phyloP scores from a whole-genome alignment of 495 filamentous ascomycete species.

The Cudoniella acicularis region DNA sequence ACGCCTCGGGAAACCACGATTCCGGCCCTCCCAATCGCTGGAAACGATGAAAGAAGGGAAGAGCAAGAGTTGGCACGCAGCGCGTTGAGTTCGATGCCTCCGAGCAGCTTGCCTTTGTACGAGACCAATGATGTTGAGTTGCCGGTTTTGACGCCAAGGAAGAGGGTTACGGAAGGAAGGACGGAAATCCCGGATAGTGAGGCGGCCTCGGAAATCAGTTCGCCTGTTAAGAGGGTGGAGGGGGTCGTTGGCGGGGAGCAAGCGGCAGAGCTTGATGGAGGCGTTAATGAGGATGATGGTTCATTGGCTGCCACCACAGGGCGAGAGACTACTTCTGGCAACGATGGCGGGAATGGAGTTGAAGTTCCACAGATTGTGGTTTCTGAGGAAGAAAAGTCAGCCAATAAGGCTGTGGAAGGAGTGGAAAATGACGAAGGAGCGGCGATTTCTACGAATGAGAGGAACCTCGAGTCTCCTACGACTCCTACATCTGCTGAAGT shows the following conservation, averaged over 20 bases:
- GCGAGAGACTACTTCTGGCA: not conserved
- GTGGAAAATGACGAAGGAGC: not conserved
- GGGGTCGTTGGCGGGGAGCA: not conserved
- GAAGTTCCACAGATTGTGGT: not conserved
- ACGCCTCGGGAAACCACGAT: not conserved
- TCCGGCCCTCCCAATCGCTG: not conserved
- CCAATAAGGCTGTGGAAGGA: not conserved
- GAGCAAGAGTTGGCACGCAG: not conserved
- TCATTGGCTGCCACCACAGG: not conserved
- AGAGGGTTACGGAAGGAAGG: not conserved
- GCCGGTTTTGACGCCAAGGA: not conserved
- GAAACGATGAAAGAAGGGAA: not conserved
- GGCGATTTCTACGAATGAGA: not conserved
- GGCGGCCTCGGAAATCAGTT: not conserved
- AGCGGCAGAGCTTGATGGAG: not conserved
- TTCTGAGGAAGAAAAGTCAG: not conserved
- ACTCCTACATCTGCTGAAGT: not conserved
- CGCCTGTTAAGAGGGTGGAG: not conserved
- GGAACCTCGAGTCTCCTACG: not conserved
- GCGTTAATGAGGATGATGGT: too few species aligned
- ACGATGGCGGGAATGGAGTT: not conserved
- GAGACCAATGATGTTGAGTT: not conserved
- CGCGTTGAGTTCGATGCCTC: not conserved
- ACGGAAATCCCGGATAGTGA: constrained; percentile 7
- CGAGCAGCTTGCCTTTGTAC: not conserved